A percentile compares a stretch with the other conserved stretches of the same genome.
Evolutionary conservation across 495 filamentous ascomycete species (phyloP).

Genomic region (Penicillium turbatum): DNA sequence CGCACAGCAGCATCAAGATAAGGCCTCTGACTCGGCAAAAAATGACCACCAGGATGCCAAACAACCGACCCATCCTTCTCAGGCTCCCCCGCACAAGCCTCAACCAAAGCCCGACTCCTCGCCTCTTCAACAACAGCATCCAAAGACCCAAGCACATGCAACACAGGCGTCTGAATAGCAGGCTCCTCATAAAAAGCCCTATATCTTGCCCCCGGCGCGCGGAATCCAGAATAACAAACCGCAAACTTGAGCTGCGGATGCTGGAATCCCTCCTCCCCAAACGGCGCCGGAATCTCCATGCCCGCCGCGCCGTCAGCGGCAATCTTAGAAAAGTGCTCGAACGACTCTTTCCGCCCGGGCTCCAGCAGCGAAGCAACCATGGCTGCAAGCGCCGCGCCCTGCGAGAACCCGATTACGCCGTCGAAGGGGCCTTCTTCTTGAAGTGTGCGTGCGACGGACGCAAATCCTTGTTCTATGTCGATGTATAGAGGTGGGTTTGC

Average conservation of each 20-base stretch:
- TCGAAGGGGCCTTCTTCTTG: slow-evolving; percentile 59
- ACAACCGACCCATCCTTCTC: slow-evolving; percentile 58
- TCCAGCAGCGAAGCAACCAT: slow-evolving; percentile 71
- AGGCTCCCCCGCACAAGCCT: slow-evolving; percentile 55
- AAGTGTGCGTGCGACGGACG: slow-evolving; percentile 54
- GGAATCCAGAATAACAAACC: slow-evolving; percentile 76
- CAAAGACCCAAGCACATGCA: slow-evolving; percentile 79
- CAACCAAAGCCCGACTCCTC: slow-evolving; percentile 60
- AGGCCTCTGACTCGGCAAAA: slow-evolving; percentile 75
- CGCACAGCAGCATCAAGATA: slow-evolving; percentile 69
- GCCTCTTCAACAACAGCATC: slow-evolving; percentile 86
- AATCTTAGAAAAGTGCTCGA: slow-evolving; percentile 32
- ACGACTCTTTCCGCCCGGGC: slow-evolving; percentile 40
- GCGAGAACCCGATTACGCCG: slow-evolving; percentile 72
- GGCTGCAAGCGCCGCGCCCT: slow-evolving; percentile 61
- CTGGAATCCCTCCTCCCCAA: slow-evolving; percentile 37
- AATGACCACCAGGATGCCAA: slow-evolving; percentile 90
- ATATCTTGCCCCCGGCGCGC: slow-evolving; percentile 58
- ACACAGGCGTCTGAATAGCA: slow-evolving; percentile 65
- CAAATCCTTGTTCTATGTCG: slow-evolving; percentile 62
- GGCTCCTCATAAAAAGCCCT: slow-evolving; percentile 66
- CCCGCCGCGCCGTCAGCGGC: slow-evolving; percentile 22
- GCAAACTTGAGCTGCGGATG: slow-evolving; percentile 71
- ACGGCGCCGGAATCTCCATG: slow-evolving; percentile 48
- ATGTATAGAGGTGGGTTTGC: slow-evolving; percentile 53